phyloP scores from a whole-genome alignment of 129 eudicot species.

The Artemisia argyi region DNA sequence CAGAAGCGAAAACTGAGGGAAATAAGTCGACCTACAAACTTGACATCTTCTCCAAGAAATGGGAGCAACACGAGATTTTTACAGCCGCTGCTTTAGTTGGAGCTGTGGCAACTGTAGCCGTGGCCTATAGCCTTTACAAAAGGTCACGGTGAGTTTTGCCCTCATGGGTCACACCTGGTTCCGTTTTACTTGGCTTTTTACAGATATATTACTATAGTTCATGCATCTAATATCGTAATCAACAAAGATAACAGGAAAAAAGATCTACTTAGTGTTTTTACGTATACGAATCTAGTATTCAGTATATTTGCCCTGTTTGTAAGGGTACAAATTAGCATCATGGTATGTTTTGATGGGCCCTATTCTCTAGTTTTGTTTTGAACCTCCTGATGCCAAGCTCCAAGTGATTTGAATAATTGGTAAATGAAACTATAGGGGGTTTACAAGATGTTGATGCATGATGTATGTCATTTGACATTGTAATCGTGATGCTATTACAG shows the following conservation, averaged over 20 bases:
- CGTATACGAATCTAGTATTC: slow-evolving; percentile 16
- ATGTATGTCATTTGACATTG: neutral
- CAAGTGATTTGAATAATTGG: slow-evolving; percentile 34
- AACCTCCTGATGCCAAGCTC: slow-evolving; percentile 27
- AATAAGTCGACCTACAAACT: slow-evolving; percentile 29
- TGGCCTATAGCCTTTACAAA: slow-evolving; percentile 65
- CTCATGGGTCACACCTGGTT: neutral
- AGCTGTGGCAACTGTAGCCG: slow-evolving; percentile 79
- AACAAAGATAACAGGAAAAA: slow-evolving; percentile 2
- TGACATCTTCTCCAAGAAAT: slow-evolving; percentile 44
- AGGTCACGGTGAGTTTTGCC: slow-evolving; percentile 49
- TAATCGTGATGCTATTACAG: slow-evolving; percentile 1
- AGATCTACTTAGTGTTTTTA: slow-evolving; percentile 21
- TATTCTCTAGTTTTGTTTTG: slow-evolving; percentile 24
- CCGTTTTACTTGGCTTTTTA: slow-evolving; percentile 3
- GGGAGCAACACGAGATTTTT: slow-evolving; percentile 79
- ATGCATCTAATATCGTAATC: slow-evolving; percentile 8
- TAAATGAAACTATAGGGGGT: slow-evolving; percentile 13
- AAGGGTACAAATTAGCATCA: slow-evolving; percentile 33
- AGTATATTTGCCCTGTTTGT: slow-evolving; percentile 17
- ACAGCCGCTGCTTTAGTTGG: slow-evolving; percentile 76
- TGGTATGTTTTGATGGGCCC: slow-evolving; percentile 25
- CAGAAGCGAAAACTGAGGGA: slow-evolving; percentile 35
- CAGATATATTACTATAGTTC: slow-evolving; percentile 6
- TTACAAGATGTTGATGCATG: slow-evolving; percentile 13